Evolutionary conservation across 2,329 filamentous ascomycete genomes (phyloP).

Genomic region (Xylaria sp.): DNA sequence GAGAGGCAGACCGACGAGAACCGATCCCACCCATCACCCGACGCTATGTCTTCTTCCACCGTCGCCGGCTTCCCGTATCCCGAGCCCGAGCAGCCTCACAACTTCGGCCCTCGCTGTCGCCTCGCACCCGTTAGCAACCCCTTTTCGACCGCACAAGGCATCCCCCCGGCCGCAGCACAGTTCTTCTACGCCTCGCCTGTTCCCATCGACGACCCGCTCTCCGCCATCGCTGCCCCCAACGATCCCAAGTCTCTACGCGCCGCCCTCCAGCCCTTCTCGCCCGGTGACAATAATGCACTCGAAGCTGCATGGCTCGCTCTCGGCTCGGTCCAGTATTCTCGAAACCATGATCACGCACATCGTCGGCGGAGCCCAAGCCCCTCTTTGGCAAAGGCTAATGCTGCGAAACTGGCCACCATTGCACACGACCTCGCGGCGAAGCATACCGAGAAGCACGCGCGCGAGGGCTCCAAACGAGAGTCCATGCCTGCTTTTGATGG

Average conservation of each 20-base stretch:
- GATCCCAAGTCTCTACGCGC: slow-evolving; percentile 64
- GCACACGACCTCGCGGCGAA: slow-evolving; percentile 56
- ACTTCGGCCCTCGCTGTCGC: slow-evolving; percentile 68
- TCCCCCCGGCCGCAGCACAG: slow-evolving; percentile 72
- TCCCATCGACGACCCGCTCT: slow-evolving; percentile 89
- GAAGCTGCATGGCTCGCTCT: slow-evolving; percentile 81
- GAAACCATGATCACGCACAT: slow-evolving; percentile 57
- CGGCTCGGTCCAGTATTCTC: slow-evolving; percentile 57
- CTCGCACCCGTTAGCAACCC: slow-evolving; percentile 59
- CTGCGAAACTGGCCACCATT: slow-evolving; percentile 52
- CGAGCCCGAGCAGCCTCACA: slow-evolving; percentile 56
- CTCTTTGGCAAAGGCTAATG: slow-evolving; percentile 49
- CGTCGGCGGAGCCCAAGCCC: slow-evolving; percentile 49
- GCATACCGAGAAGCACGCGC: slow-evolving; percentile 60
- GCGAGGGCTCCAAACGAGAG: slow-evolving; percentile 50
- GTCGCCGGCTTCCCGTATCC: slow-evolving; percentile 34
- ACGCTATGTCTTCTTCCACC: slow-evolving; percentile 43
- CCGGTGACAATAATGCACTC: slow-evolving; percentile 80
- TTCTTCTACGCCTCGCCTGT: slow-evolving; percentile 88
- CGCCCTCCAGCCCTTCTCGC: slow-evolving; percentile 79
- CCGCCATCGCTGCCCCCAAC: slow-evolving; percentile 62
- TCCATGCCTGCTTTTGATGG: slow-evolving; percentile 45
- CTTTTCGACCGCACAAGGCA: slow-evolving; percentile 54
- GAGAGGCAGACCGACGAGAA: neutral
- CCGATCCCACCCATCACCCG: too few relatives aligned